phyloP scores from a whole-genome alignment of 2,329 filamentous ascomycete genomes.

The Colletotrichum musae region DNA sequence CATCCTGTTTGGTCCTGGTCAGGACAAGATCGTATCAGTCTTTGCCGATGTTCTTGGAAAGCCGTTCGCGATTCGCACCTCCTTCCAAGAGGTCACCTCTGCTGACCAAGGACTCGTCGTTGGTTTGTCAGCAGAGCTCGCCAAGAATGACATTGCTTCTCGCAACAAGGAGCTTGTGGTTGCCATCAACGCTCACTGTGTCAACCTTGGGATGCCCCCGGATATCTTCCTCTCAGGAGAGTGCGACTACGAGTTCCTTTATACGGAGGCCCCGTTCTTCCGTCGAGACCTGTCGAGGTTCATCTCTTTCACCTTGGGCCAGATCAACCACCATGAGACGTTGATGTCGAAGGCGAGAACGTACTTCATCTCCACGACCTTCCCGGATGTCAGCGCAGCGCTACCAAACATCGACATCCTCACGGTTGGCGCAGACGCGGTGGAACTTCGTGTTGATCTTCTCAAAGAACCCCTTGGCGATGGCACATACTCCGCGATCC shows the following conservation, averaged over 20 bases:
- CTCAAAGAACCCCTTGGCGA: slow-evolving; percentile 79
- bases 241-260: slow-evolving; percentile 91
- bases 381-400: slow-evolving; percentile 86
- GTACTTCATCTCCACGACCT: slow-evolving; percentile 90
- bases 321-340: slow-evolving; percentile 83
- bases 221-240: slow-evolving; percentile 74
- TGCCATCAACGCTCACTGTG: slow-evolving; percentile 82
- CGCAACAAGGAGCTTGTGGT: slow-evolving; percentile 73
- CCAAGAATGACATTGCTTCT: slow-evolving; percentile 70
- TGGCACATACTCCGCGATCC: slow-evolving; percentile 74
- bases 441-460: slow-evolving; percentile 88
- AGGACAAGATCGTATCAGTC: slow-evolving; percentile 80
- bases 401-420: slow-evolving; percentile 89
- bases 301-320: slow-evolving; percentile 83
- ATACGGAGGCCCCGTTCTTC: slow-evolving; percentile 79
- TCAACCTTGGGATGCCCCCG: slow-evolving; percentile 79
- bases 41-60: slow-evolving; percentile 87
- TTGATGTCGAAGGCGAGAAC: slow-evolving; percentile 84
- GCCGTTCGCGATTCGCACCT: slow-evolving; percentile 72
- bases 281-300: slow-evolving; percentile 84
- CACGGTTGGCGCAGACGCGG: slow-evolving; percentile 87
- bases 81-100: slow-evolving; percentile 67
- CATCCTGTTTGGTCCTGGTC: slow-evolving; percentile 78
- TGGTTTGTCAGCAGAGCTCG: slow-evolving; percentile 72
- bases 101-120: slow-evolving; percentile 76